These are phyloP conservation scores for Populus tremula DNA, from an alignment of 345 rosid species.

Conservation along the genomic window DNA sequence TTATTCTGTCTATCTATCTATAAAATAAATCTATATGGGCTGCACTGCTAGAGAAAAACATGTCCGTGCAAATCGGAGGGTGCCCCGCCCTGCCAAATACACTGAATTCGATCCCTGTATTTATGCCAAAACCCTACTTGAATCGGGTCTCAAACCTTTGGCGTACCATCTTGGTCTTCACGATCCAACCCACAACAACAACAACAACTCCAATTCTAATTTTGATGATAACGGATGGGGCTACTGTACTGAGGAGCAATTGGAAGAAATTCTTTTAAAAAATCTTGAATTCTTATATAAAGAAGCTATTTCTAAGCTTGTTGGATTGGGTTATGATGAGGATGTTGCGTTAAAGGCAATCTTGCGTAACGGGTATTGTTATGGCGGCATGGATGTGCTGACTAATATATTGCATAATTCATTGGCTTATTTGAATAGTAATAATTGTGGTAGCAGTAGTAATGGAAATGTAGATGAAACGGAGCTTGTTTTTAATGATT, in stretches of 20 bases:
- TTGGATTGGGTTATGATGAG: constrained; percentile 62
- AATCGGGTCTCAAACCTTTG: constrained; percentile 61
- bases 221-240: constrained; percentile 72
- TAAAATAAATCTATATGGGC: constrained; percentile 39
- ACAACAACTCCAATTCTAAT: constrained; percentile 26
- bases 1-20: neutral
- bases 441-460: constrained; percentile 24
- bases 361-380: constrained; percentile 75
- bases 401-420: constrained; percentile 74
- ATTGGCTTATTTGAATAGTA: constrained; percentile 61
- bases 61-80: constrained; percentile 49
- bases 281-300: constrained; percentile 58
- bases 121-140: constrained; percentile 45
- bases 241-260: constrained; percentile 81
- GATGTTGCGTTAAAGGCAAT: constrained; percentile 73
- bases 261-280: constrained; percentile 67
- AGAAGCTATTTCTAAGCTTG: constrained; percentile 70
- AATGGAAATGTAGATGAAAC: constrained; percentile 47
- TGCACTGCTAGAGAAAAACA: constrained; percentile 68
- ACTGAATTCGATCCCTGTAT: constrained; percentile 61
- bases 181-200: constrained; percentile 37
- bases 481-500: constrained; percentile 56
- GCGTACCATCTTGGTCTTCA: constrained; percentile 41
- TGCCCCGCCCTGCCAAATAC: constrained; percentile 53
- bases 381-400: constrained; percentile 84